Percentiles rank a stretch among this genome's conserved stretches.
phyloP scores from a whole-genome alignment of 139 green algal species.

The Parachlorella kessleri region DNA sequence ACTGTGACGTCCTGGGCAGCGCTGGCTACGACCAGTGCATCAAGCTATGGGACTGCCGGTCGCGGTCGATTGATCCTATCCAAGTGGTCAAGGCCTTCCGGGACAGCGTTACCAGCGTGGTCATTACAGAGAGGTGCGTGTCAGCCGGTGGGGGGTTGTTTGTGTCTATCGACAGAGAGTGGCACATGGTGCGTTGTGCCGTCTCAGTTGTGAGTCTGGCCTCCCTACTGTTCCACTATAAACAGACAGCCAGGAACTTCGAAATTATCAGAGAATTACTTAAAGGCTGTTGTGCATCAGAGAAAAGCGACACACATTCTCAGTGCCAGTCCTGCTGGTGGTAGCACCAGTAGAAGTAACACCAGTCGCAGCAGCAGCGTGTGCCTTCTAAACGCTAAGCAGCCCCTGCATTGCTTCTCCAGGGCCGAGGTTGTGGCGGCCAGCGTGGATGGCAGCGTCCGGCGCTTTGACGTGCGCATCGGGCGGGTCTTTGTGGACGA shows the following conservation, averaged over 20 bases:
- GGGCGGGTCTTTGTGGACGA: slow-evolving; percentile 76
- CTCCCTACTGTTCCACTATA: too few species aligned
- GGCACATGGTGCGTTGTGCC: neutral
- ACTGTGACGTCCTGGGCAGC: slow-evolving; percentile 77
- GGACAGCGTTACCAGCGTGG: slow-evolving; percentile 88
- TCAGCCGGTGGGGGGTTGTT: neutral
- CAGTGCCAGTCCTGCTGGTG: too few species aligned
- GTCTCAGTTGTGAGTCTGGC: too few species aligned
- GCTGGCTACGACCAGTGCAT: slow-evolving; percentile 90
- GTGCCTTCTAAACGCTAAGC: too few species aligned
- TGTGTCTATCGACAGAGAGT: neutral
- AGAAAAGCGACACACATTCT: too few species aligned
- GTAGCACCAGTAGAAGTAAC: too few species aligned
- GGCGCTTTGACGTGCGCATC: slow-evolving; percentile 85
- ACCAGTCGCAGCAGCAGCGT: too few species aligned
- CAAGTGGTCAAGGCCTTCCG: slow-evolving; percentile 83
- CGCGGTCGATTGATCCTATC: slow-evolving; percentile 74
- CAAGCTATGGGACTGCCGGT: slow-evolving; percentile 91
- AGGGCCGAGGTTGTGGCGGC: slow-evolving; percentile 71
- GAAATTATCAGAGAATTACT: too few species aligned
- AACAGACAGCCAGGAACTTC: too few species aligned
- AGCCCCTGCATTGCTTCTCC: too few species aligned
- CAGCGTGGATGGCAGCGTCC: slow-evolving; percentile 88
- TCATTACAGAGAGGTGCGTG: slow-evolving; percentile 24
- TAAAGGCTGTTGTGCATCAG: too few species aligned